Evolutionary conservation across 2,329 filamentous ascomycete genomes (phyloP).

Genomic region (Chrysosphaeria jannelii): DNA sequence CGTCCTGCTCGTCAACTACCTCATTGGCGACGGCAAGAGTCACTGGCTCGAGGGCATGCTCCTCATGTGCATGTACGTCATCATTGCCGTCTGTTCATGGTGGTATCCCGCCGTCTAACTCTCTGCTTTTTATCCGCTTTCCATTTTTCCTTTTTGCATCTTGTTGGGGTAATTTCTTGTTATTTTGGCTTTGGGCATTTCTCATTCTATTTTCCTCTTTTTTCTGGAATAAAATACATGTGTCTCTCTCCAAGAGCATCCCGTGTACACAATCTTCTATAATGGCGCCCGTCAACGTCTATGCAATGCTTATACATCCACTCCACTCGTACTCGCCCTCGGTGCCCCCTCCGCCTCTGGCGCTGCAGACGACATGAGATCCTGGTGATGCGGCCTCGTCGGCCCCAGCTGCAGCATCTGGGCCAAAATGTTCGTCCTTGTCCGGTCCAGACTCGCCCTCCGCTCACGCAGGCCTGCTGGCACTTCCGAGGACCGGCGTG

Average conservation of each 20-base stretch:
- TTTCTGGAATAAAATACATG: too few relatives aligned
- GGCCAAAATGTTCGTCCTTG: constrained; percentile 14
- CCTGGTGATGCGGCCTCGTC: constrained; percentile 1
- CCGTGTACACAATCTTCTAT: too few relatives aligned
- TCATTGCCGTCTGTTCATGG: constrained; percentile 40
- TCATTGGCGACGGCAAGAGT: constrained; percentile 56
- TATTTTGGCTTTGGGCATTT: too few relatives aligned
- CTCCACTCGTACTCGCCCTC: too few relatives aligned
- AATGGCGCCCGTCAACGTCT: too few relatives aligned
- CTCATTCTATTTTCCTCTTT: too few relatives aligned
- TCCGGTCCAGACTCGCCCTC: constrained; percentile 12
- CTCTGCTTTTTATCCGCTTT: not conserved
- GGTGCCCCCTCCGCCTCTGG: too few relatives aligned
- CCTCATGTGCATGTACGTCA: constrained; percentile 47
- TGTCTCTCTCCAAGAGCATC: too few relatives aligned
- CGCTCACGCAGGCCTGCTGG: constrained; percentile 3
- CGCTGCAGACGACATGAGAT: too few relatives aligned
- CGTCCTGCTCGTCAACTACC: constrained; percentile 59
- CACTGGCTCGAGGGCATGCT: constrained; percentile 58
- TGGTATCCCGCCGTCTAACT: constrained; percentile 22
- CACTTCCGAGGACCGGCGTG: not conserved
- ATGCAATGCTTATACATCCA: too few relatives aligned
- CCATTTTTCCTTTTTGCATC: not conserved
- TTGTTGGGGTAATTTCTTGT: not conserved
- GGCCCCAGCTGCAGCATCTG: constrained; percentile 19